Evolutionary conservation across 2,329 filamentous ascomycete genomes (phyloP).

Genomic region (Aspergillus proliferans): DNA sequence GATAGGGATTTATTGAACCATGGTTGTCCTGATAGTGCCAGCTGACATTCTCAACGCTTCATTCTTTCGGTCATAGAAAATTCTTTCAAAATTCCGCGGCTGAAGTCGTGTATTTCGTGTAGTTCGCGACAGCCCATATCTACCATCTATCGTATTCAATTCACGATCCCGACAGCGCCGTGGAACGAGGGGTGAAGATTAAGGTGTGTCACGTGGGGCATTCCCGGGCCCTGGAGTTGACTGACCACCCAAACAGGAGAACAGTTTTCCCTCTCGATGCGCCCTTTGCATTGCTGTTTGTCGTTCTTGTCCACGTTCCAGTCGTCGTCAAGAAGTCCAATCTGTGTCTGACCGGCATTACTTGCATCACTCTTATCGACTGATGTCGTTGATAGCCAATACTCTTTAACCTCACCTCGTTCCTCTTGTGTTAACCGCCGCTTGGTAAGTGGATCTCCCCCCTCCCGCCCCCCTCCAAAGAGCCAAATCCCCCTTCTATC

Average conservation of each 20-base stretch:
- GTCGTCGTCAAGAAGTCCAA: neutral
- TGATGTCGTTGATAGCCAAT: neutral
- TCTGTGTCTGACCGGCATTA: neutral
- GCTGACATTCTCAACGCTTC: neutral
- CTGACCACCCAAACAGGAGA: neutral
- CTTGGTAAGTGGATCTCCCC: conserved; percentile 1
- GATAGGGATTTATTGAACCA: neutral
- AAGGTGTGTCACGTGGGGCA: conserved; percentile 2
- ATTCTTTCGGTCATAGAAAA: neutral
- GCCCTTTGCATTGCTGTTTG: neutral
- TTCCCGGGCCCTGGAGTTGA: neutral
- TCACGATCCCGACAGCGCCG: neutral
- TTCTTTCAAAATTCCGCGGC: no score
- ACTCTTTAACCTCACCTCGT: neutral
- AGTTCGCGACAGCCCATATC: neutral
- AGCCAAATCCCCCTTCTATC: neutral
- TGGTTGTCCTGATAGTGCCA: no score
- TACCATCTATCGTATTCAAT: neutral
- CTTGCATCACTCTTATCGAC: neutral
- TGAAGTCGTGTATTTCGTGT: neutral
- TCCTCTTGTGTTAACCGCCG: neutral
- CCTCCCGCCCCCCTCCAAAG: neutral
- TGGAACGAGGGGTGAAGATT: neutral
- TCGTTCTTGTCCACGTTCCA: neutral
- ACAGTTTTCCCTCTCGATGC: neutral